Conservation (phyloP, 768 basidiomycete species). For the Vararia minispora region DNA sequence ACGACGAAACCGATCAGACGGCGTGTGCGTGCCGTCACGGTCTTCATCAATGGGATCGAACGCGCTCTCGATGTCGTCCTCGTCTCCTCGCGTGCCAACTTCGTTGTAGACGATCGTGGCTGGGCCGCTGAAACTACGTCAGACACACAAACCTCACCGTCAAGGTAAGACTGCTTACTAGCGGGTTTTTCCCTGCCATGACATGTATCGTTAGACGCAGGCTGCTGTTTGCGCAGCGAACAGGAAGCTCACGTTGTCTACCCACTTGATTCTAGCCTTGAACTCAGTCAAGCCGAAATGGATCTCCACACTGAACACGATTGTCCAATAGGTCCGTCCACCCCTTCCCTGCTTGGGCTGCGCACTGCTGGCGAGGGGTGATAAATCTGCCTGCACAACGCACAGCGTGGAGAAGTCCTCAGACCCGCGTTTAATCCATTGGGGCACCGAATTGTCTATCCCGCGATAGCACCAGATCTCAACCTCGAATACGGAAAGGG, state of each 20-base stretch:
- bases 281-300: constrained; percentile 79
- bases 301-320: constrained; percentile 76
- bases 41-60: no score
- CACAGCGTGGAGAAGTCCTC: constrained; percentile 71
- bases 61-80: constrained; percentile 58
- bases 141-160: constrained; percentile 6
- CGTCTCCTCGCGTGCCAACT: constrained; percentile 60
- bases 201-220: background rate
- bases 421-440: constrained; percentile 59
- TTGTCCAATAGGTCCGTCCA: constrained; percentile 72
- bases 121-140: constrained; percentile 60
- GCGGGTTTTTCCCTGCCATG: constrained; percentile 47
- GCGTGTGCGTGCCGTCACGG: constrained; percentile 29
- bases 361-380: constrained; percentile 59
- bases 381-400: constrained; percentile 68
- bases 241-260: constrained; percentile 50
- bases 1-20: constrained; percentile 31
- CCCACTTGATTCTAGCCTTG: constrained; percentile 74
- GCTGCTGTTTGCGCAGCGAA: no score
- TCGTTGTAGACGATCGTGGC: constrained; percentile 78
- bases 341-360: constrained; percentile 51
- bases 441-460: constrained; percentile 54
- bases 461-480: constrained; percentile 81
- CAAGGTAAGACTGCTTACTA: constrained; percentile 37
- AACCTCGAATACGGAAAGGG: constrained; percentile 72